Percentiles rank a stretch among this genome's conserved stretches.
These are phyloP conservation scores for Taiwanofungus camphoratus DNA, from an alignment of 1,284 basidiomycete genomes.

Conservation along the genomic window DNA sequence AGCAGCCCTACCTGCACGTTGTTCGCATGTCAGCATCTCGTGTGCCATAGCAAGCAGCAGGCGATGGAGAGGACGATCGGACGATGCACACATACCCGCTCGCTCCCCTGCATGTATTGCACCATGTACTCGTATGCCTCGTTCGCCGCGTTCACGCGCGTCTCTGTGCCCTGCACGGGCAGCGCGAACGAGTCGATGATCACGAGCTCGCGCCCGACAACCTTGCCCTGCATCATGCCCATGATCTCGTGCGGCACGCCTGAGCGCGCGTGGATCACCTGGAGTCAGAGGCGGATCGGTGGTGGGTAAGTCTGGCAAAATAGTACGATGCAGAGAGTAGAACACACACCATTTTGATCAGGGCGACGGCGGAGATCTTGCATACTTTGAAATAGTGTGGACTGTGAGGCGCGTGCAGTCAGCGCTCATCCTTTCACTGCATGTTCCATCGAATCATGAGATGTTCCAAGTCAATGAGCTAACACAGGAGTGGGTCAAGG, in stretches of 20 bases:
- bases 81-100: constrained; percentile 49
- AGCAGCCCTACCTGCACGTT: constrained; percentile 62
- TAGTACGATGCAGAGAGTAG: not conserved
- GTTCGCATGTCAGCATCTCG: not conserved
- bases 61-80: not conserved
- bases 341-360: constrained; percentile 95
- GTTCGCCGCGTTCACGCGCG: constrained; percentile 92
- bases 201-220: constrained; percentile 81
- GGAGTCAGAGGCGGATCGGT: not conserved
- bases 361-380: constrained; percentile 83
- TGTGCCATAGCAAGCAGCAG: not conserved
- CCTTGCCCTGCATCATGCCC: constrained; percentile 98
- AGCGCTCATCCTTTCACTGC: too few relatives aligned
- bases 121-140: constrained; percentile 99
- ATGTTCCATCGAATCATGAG: too few relatives aligned
- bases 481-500: too few relatives aligned
- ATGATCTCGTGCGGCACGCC: constrained; percentile 98
- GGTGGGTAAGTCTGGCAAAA: not conserved
- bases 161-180: constrained; percentile 98
- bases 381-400: constrained; percentile 16
- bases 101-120: constrained; percentile 77
- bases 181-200: constrained; percentile 96
- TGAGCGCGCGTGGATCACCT: constrained; percentile 97
- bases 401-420: too few relatives aligned
- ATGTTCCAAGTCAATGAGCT: too few relatives aligned